Evolutionary conservation across 2,329 filamentous ascomycete species (phyloP), one percentile per base, ranked within the genome.

Genomic region (Colletotrichum gloeosporioides): DNA sequence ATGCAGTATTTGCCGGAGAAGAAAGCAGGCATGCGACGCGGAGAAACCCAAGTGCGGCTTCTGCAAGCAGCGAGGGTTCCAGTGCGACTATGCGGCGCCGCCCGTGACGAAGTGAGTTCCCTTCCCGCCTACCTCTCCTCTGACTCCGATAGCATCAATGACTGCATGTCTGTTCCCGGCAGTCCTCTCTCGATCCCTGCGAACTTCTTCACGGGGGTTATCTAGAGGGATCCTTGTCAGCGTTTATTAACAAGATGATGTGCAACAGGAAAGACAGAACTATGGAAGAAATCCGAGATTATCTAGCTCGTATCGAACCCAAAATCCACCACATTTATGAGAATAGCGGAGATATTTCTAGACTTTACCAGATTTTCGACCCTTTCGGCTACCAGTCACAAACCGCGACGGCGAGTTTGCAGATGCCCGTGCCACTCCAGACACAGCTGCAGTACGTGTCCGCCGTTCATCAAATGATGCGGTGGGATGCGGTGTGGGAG

Each of bases 21-120:
- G 92, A 78, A 93, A 93, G 83, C 91, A 92, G 78, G 91, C 89
- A 85, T 93, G 92, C 83, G 91, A 93, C 81, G 92, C 93, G 81
- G 86, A 88, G 79, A 86, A 91, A 71, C 92, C 92, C 22, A 91
- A 90, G 82, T 93, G 92, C 81, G 86, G 89, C 72, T 89, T 90
- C 18, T 93, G 77, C 88, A 90, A 49, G 22, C n/a, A n/a, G 44
- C 44, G 44, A 49, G 44, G 44, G 44, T 49, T 49, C 44, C 44
- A 49, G 44, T 49, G 44, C 7, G 44, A 49, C n/a, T 49, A 49
- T 7, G 44, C 44, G n/a, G 44, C 44, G 44, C 44, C 44, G 44
- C 27, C n/a, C 34, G 49, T n/a, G 31, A 36, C 27, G 61, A 71
- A 49, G 44, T 49, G 44, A 49, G 44, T 49, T 22, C 3, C 44